Evolutionary conservation across 192 early-diverging fungal genomes (phyloP).

Genomic region (Coemansia sp.): DNA sequence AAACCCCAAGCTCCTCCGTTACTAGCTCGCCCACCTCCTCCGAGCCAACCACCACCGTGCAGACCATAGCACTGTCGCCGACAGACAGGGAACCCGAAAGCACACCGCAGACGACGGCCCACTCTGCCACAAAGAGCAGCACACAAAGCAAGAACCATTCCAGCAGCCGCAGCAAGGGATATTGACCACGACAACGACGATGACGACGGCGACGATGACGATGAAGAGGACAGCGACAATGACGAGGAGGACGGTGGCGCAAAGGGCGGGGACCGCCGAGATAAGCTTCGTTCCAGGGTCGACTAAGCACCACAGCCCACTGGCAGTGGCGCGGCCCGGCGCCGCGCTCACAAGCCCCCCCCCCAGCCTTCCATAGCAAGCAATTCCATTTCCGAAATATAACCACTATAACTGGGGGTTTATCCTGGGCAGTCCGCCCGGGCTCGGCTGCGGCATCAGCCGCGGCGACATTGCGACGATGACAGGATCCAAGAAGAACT

Average conservation of each 20-base stretch:
- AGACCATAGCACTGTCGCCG: not conserved
- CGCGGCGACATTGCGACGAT: constrained; percentile 34
- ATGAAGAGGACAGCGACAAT: constrained; percentile 9
- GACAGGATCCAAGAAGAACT: constrained; percentile 19
- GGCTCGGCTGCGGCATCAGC: constrained; percentile 23
- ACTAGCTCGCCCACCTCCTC: not conserved
- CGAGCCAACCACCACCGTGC: not conserved
- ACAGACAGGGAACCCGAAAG: not conserved
- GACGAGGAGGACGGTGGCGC: not conserved
- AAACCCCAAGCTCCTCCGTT: not conserved
- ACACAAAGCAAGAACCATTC: constrained; percentile 1
- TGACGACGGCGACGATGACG: constrained; percentile 6
- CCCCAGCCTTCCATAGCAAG: too few relatives aligned
- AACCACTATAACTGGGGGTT: too few relatives aligned
- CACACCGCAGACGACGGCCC: not conserved
- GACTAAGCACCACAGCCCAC: too few relatives aligned
- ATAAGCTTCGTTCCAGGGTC: too few relatives aligned
- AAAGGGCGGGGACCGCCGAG: not conserved
- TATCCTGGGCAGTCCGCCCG: too few relatives aligned
- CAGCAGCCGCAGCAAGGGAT: not conserved
- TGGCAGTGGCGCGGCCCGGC: too few relatives aligned
- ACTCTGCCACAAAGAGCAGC: not conserved
- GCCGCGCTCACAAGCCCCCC: too few relatives aligned
- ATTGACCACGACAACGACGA: constrained; percentile 11
- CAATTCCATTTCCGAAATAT: not conserved